Evolutionary conservation across 2,329 filamentous ascomycete genomes (phyloP), one percentile per base, ranked within the genome.

Genomic region (Pseudohalonectria lignicola): DNA sequence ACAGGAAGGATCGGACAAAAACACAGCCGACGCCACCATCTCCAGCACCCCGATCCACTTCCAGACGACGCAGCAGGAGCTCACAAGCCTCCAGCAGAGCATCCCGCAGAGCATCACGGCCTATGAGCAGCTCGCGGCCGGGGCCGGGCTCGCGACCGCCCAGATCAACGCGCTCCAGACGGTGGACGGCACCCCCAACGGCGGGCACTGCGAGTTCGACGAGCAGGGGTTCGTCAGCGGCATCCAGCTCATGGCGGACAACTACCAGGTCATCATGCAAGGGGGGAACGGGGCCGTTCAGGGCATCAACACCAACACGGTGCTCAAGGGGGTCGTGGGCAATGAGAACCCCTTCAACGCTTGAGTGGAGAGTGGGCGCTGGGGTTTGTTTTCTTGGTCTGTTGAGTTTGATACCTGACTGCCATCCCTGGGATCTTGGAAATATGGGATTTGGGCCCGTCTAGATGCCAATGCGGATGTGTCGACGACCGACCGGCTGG

Each of bases 121-220:
- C 2, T 76, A 71, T 44, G 69, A 74, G 53, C 51, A 67, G 44
- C 46, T 67, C 4, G 71, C 63, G 5, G 45, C 55, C 0, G 43
- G 48, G 11, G 61, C 61, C 1, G 71, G 72, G 0, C 40, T 76
- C 25, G 53, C 45, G 30, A 49, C 59, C 1, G 52, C 49, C 21
- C 57, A 71, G 46, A 59, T 75, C 46, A 69, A 67, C 21, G 52
- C 59, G 3, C 49, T 74, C 39, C 71, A 75, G 57, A 77, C 73
- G 1, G 69, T 72, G 1, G 67, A 77, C 45, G 74, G 72, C 44
- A 63, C 64, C 4, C 71, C 72, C 3, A 54, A 60, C 17, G 71
- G 71, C 28, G 72, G 71, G 0, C 73, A 77, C 52, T 77, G 73
- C 55, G 71, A 62, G 37, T 77, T 77, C 41, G 73, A 77, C 49